A percentile compares a stretch with the other conserved stretches of the same genome.
Evolutionary conservation across 495 filamentous ascomycete genomes (phyloP).

Genomic region (Neurospora intermedia): DNA sequence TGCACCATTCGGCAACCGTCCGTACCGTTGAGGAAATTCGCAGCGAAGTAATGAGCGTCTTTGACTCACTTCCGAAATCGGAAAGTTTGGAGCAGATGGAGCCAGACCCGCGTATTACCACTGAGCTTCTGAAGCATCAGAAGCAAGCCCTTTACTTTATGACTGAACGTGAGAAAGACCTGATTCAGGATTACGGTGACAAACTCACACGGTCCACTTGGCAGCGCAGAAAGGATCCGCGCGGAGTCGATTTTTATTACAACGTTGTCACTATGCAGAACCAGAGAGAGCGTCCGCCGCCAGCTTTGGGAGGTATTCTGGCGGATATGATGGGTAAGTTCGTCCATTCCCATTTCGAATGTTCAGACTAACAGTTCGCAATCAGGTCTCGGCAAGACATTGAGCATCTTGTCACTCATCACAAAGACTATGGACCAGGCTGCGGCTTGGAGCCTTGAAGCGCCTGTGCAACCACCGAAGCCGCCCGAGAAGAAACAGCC

Average conservation of each 20-base stretch:
- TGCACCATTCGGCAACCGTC: constrained; percentile 17
- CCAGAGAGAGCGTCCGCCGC: constrained; percentile 50
- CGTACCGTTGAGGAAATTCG: constrained; percentile 76
- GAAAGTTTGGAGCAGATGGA: constrained; percentile 73
- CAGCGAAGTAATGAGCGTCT: constrained; percentile 74
- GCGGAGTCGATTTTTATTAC: constrained; percentile 51
- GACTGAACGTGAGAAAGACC: constrained; percentile 61
- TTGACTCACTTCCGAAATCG: constrained; percentile 63
- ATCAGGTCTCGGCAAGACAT: constrained; percentile 69
- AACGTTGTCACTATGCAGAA: constrained; percentile 75
- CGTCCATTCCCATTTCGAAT: too few relatives aligned
- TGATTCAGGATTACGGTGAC: constrained; percentile 20
- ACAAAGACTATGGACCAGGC: constrained; percentile 51
- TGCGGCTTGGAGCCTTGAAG: constrained; percentile 40
- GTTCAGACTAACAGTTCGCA: too few relatives aligned
- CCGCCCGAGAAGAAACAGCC: constrained; percentile 27
- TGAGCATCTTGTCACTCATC: constrained; percentile 75
- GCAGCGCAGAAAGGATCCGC: constrained; percentile 42
- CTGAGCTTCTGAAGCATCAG: constrained; percentile 73
- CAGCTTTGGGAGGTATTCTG: constrained; percentile 75
- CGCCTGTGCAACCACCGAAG: constrained; percentile 27
- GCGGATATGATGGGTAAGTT: constrained; percentile 81
- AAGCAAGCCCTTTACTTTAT: constrained; percentile 88
- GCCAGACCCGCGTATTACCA: constrained; percentile 47
- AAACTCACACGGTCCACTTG: constrained; percentile 63